phyloP scores from a whole-genome alignment of 345 rosid species.

The Sisymbrium altissimum region DNA sequence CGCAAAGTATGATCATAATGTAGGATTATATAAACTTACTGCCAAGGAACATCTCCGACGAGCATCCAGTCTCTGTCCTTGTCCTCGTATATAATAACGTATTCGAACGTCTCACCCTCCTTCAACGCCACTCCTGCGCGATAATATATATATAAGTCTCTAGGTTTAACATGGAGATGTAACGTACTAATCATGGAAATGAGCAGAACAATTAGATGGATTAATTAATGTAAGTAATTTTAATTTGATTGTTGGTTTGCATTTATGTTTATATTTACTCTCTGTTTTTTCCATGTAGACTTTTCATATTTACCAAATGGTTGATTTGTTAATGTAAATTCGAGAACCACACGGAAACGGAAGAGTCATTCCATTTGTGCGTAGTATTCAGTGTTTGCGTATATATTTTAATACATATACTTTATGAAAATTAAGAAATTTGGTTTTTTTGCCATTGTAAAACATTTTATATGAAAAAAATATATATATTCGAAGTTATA shows the following conservation, averaged over 20 bases:
- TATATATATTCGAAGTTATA: neutral
- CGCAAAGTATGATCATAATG: neutral
- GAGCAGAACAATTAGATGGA: neutral
- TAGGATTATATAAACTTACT: conserved; percentile 40
- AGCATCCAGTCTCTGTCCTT: conserved; percentile 88
- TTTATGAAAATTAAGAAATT: too few species aligned
- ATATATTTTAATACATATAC: too few species aligned
- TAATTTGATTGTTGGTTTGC: neutral
- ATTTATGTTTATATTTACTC: too few species aligned
- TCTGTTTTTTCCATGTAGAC: neutral
- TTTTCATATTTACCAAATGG: neutral
- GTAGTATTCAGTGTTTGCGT: too few species aligned
- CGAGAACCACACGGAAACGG: neutral
- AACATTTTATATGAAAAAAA: too few species aligned
- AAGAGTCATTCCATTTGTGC: neutral
- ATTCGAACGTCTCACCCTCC: conserved; percentile 43
- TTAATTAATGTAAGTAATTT: neutral
- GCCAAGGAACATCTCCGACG: conserved; percentile 80
- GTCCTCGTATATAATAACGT: conserved; percentile 65
- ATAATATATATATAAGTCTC: neutral
- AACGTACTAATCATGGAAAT: neutral
- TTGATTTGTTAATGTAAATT: neutral
- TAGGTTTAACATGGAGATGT: neutral
- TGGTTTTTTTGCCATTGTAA: too few species aligned
- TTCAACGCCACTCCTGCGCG: conserved; percentile 45